Conservation (phyloP, 2,329 filamentous ascomycete species). For the Moelleriella libera region DNA sequence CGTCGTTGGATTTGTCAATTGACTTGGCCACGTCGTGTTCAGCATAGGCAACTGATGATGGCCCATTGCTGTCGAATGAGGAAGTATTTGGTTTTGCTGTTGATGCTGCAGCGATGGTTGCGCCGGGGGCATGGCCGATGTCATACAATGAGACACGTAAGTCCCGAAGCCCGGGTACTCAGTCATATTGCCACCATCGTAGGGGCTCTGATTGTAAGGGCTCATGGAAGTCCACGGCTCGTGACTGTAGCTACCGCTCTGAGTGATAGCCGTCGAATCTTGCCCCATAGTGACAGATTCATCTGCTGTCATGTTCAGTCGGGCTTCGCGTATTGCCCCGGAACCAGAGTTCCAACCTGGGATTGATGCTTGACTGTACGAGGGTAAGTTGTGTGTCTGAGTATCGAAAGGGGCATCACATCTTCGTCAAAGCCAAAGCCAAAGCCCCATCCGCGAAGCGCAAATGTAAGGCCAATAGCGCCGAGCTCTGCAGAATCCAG, state of each 20-base stretch:
- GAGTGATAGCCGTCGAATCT: constrained; percentile 15
- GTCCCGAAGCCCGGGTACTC: constrained; percentile 45
- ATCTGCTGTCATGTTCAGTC: constrained; percentile 19
- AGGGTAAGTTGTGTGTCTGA: neutral
- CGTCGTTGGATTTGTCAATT: constrained; percentile 56
- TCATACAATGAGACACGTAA: constrained; percentile 41
- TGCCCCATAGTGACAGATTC: constrained; percentile 16
- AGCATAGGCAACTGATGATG: constrained; percentile 52
- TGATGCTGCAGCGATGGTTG: constrained; percentile 18
- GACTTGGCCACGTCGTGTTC: constrained; percentile 67
- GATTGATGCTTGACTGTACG: neutral
- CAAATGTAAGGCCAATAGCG: too few species aligned
- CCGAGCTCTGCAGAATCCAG: too few species aligned
- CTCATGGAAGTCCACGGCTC: constrained; percentile 43
- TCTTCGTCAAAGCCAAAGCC: too few species aligned
- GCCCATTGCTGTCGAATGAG: constrained; percentile 28
- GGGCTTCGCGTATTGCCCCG: constrained; percentile 5
- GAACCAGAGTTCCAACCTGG: neutral
- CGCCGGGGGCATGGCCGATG: constrained; percentile 38
- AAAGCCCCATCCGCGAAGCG: too few species aligned
- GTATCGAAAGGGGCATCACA: too few species aligned
- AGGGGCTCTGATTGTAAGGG: constrained; percentile 48
- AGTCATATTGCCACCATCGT: constrained; percentile 38
- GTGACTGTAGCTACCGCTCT: constrained; percentile 18
- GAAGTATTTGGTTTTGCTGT: constrained; percentile 17